Percentiles rank a stretch among this genome's conserved stretches.
Conservation (phyloP, 331 rosid genomes). For the Arachis monticola region DNA sequence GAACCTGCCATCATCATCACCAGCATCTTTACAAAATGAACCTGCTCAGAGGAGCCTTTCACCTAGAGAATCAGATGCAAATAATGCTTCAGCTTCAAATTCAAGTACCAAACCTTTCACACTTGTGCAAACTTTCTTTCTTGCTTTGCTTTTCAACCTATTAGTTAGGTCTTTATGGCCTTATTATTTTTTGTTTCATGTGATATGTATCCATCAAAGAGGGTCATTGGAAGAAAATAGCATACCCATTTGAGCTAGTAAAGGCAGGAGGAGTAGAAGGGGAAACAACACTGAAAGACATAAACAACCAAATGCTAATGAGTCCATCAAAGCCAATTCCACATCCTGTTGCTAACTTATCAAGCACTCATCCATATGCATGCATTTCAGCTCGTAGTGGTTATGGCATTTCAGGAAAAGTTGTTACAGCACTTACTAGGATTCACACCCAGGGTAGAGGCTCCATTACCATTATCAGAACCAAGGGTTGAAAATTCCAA, state of each 20-base stretch:
- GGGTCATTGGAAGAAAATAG: constrained; percentile 47
- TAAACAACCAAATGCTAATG: constrained; percentile 51
- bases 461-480: constrained; percentile 55
- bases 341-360: constrained; percentile 48
- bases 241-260: constrained; percentile 58
- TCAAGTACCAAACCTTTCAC: constrained; percentile 36
- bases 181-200: constrained; percentile 2
- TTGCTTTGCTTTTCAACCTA: constrained; percentile 1
- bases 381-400: constrained; percentile 28
- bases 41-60: constrained; percentile 43
- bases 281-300: constrained; percentile 53
- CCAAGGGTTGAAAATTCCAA: constrained; percentile 41
- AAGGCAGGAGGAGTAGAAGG: constrained; percentile 63
- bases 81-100: constrained; percentile 41
- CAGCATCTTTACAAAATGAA: constrained; percentile 36
- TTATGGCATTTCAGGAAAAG: constrained; percentile 53
- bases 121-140: background rate
- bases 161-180: constrained; percentile 3
- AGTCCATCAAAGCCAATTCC: constrained; percentile 60
- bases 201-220: constrained; percentile 38
- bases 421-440: constrained; percentile 51
- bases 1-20: constrained; percentile 31
- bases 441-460: constrained; percentile 59
- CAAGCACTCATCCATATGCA: constrained; percentile 19
- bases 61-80: constrained; percentile 36